Evolutionary conservation across 1,139 yeast species (phyloP).

Genomic region (Taiozyma sp.): DNA sequence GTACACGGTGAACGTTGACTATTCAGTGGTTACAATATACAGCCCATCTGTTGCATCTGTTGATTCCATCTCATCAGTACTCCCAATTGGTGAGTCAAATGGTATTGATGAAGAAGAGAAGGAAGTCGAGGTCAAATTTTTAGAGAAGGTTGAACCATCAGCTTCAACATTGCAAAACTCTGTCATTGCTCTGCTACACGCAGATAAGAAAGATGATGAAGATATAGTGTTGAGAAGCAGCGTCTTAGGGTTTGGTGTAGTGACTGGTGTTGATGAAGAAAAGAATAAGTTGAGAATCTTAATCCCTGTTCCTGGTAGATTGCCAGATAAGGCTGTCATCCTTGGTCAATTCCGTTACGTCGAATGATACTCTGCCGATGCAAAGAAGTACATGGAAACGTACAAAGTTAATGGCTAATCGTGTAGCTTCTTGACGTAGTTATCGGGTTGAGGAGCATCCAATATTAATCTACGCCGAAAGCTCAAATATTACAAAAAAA

Average conservation of each 20-base stretch:
- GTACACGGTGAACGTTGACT: slow-evolving; percentile 53
- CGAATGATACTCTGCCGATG: slow-evolving; percentile 37
- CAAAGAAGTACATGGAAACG: not conserved
- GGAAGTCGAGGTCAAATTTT: slow-evolving; percentile 9
- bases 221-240: slow-evolving; percentile 52
- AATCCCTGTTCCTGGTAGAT: slow-evolving; percentile 82
- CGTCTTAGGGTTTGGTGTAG: slow-evolving; percentile 59
- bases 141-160: slow-evolving; percentile 42
- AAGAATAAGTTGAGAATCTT: slow-evolving; percentile 68
- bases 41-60: slow-evolving; percentile 32
- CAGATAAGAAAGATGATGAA: slow-evolving; percentile 46
- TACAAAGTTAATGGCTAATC: not conserved
- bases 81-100: slow-evolving; percentile 37
- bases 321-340: slow-evolving; percentile 67
- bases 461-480: too few species aligned
- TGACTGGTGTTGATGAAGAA: slow-evolving; percentile 61
- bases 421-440: not conserved
- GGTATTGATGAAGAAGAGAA: slow-evolving; percentile 19
- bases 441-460: too few species aligned
- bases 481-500: not conserved
- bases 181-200: slow-evolving; percentile 67
- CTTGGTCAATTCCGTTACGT: slow-evolving; percentile 67
- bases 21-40: slow-evolving; percentile 44
- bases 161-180: slow-evolving; percentile 64
- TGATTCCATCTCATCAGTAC: slow-evolving; percentile 29